Percentiles rank a stretch among this genome's conserved stretches.
Evolutionary conservation across 805 yeast species (phyloP).

Genomic region (Alloascoidea africana): DNA sequence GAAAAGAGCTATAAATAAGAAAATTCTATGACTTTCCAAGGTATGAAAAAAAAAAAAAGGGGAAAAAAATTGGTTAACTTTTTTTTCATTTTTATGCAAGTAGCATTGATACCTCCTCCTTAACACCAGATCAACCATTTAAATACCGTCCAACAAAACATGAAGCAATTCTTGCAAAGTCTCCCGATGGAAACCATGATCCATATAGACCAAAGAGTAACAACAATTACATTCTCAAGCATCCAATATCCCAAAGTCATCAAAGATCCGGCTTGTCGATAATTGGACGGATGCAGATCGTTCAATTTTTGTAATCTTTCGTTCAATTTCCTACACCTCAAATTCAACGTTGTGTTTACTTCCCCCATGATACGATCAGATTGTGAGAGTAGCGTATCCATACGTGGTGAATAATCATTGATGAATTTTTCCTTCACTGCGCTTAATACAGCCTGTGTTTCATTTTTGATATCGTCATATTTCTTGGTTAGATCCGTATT

Average conservation of each 20-base stretch:
- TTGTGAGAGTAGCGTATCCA: neutral
- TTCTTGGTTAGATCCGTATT: neutral
- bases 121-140: too few relatives aligned
- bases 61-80: too few relatives aligned
- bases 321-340: neutral
- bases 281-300: constrained; percentile 1
- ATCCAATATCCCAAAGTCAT: neutral
- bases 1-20: too few relatives aligned
- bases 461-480: neutral
- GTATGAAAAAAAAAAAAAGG: too few relatives aligned
- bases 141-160: too few relatives aligned
- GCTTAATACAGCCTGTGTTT: neutral
- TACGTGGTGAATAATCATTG: neutral
- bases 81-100: too few relatives aligned
- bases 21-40: too few relatives aligned
- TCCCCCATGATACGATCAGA: neutral
- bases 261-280: neutral
- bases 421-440: neutral
- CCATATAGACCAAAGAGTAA: neutral
- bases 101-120: too few relatives aligned
- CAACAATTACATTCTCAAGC: neutral
- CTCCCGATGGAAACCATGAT: neutral
- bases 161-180: neutral
- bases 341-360: neutral
- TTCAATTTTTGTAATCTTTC: neutral